A percentile compares a stretch with the other conserved stretches of the same genome.
Evolutionary conservation across 2,329 filamentous ascomycete genomes (phyloP).

Genomic region (Colletotrichum tofieldiae): DNA sequence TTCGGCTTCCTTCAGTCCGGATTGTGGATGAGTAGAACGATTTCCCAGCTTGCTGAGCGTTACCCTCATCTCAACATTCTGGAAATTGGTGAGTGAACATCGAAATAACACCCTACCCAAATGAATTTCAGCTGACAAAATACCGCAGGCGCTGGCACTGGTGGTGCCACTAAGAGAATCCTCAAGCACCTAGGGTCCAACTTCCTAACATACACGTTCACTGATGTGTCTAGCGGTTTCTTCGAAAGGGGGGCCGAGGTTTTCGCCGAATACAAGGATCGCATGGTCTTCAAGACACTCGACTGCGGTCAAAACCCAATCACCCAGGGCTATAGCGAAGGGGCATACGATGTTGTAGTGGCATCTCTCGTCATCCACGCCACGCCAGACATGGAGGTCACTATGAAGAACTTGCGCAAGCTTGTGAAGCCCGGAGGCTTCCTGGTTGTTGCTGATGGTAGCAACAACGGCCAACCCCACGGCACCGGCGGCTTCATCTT

Average conservation of each 20-base stretch:
- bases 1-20: constrained; percentile 4
- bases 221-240: constrained; percentile 45
- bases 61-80: constrained; percentile 14
- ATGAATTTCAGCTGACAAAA: not conserved
- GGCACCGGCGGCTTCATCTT: constrained; percentile 42
- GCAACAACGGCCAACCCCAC: not conserved
- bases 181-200: constrained; percentile 32
- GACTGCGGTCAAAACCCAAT: constrained; percentile 50
- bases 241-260: constrained; percentile 47
- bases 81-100: constrained; percentile 2
- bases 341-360: constrained; percentile 49
- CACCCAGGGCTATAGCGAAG: constrained; percentile 48
- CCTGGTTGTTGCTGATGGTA: constrained; percentile 41
- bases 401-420: constrained; percentile 45
- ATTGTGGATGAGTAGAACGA: not conserved
- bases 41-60: not conserved
- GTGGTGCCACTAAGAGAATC: constrained; percentile 46
- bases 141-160: constrained; percentile 59
- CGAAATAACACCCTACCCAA: not conserved
- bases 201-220: constrained; percentile 45
- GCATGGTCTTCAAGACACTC: constrained; percentile 46
- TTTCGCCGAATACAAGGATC: constrained; percentile 40
- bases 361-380: constrained; percentile 51
- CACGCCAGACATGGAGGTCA: constrained; percentile 44
- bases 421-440: constrained; percentile 53